phyloP scores from a whole-genome alignment of 2,329 filamentous ascomycete species.

The Trichoderma citrinoviride region DNA sequence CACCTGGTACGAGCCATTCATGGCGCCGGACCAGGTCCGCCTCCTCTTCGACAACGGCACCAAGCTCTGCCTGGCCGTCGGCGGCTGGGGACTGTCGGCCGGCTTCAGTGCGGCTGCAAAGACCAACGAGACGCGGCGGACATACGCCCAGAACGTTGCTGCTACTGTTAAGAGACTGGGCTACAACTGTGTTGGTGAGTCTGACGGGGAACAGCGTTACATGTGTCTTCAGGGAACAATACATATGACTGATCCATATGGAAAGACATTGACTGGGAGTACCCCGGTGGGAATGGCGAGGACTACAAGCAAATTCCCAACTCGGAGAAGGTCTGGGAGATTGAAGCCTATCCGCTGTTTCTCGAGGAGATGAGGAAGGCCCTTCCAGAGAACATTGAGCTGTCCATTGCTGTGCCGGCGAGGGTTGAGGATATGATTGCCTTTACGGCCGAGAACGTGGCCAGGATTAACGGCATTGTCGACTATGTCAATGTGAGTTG shows the following conservation, averaged over 20 bases:
- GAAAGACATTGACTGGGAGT: conserved; percentile 66
- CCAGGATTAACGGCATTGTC: conserved; percentile 56
- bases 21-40: conserved; percentile 50
- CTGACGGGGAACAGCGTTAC: too few relatives aligned
- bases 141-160: conserved; percentile 58
- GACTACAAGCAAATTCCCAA: conserved; percentile 66
- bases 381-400: conserved; percentile 55
- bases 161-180: conserved; percentile 52
- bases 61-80: conserved; percentile 63
- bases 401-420: conserved; percentile 67
- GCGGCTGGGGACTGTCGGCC: conserved; percentile 61
- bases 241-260: background rate
- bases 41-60: conserved; percentile 50
- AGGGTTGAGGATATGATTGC: conserved; percentile 64
- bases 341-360: conserved; percentile 60
- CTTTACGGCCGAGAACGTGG: conserved; percentile 56
- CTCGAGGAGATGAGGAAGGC: conserved; percentile 56
- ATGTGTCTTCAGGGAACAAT: too few relatives aligned
- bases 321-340: conserved; percentile 55
- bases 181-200: conserved; percentile 58
- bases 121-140: conserved; percentile 45
- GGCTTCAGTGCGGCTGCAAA: conserved; percentile 54
- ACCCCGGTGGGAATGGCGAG: conserved; percentile 60
- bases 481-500: conserved; percentile 59
- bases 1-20: conserved; percentile 51